Conservation (phyloP, 495 filamentous ascomycete genomes). For the Cercophora scortea region DNA sequence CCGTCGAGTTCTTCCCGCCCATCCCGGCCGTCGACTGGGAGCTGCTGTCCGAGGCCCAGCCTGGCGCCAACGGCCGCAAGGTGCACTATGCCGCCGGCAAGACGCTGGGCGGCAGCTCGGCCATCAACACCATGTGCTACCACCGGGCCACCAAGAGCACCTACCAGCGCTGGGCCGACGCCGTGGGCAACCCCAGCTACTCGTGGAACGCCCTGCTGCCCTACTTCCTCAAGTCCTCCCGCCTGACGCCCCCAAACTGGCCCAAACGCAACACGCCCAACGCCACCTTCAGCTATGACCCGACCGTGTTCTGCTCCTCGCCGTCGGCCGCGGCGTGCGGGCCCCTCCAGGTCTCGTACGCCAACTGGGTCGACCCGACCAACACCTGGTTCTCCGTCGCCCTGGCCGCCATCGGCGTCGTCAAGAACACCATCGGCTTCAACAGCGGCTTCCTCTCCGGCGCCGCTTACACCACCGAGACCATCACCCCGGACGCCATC, state of each 20-base stretch:
- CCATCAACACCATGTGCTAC: slow-evolving; percentile 46
- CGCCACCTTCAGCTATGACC: slow-evolving; percentile 17
- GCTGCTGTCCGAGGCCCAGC: slow-evolving; percentile 11
- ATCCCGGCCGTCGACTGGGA: background rate
- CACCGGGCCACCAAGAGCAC: slow-evolving; percentile 26
- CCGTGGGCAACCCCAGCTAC: slow-evolving; percentile 38
- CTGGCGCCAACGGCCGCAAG: slow-evolving; percentile 15
- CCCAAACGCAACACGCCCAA: slow-evolving; percentile 14
- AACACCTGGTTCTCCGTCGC: slow-evolving; percentile 26
- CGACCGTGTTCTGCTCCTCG: slow-evolving; percentile 9
- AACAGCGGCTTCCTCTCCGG: slow-evolving; percentile 29
- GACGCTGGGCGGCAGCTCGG: slow-evolving; percentile 37
- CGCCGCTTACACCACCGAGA: slow-evolving; percentile 18
- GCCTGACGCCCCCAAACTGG: slow-evolving; percentile 24
- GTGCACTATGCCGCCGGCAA: slow-evolving; percentile 37
- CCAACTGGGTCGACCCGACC: slow-evolving; percentile 20
- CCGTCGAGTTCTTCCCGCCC: slow-evolving; percentile 6
- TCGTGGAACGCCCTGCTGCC: slow-evolving; percentile 31
- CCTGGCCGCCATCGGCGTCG: slow-evolving; percentile 26
- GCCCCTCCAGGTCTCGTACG: slow-evolving; percentile 9
- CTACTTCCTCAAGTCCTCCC: slow-evolving; percentile 34
- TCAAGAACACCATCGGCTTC: slow-evolving; percentile 18
- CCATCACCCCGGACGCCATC: slow-evolving; percentile 18
- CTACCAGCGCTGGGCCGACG: slow-evolving; percentile 39
- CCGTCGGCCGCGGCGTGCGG: slow-evolving; percentile 1